These are phyloP conservation scores for Apophysomyces sp. DNA, from an alignment of 371 early-diverging fungal genomes.

Conservation along the genomic window DNA sequence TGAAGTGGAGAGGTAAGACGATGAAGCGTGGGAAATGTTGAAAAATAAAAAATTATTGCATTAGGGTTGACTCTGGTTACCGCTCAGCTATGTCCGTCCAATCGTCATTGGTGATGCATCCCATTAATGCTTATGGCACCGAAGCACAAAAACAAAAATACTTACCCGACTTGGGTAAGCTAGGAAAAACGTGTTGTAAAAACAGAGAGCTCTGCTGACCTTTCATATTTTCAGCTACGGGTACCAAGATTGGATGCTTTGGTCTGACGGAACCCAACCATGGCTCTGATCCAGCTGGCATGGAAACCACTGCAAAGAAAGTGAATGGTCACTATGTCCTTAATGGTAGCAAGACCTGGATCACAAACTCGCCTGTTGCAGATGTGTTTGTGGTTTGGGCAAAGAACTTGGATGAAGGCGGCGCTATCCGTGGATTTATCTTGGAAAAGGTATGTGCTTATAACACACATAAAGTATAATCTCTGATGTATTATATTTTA, in stretches of 20 bases:
- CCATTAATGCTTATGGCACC: constrained; percentile 94
- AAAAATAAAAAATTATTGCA: neutral
- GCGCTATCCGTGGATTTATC: constrained; percentile 92
- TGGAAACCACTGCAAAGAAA: constrained; percentile 91
- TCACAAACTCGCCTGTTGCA: constrained; percentile 97
- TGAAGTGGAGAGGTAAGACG: constrained; percentile 84
- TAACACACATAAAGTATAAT: neutral
- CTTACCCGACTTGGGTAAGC: constrained; percentile 84
- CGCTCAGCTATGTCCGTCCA: constrained; percentile 98
- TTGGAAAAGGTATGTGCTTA: constrained; percentile 82
- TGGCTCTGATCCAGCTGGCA: constrained; percentile 93
- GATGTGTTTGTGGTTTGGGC: constrained; percentile 99
- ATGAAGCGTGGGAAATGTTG: neutral
- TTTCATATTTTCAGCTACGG: constrained; percentile 62
- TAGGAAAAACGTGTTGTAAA: neutral
- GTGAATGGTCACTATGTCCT: constrained; percentile 79
- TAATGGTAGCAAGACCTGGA: constrained; percentile 97
- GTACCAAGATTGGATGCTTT: constrained; percentile 90
- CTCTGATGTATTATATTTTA: neutral
- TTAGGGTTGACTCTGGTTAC: constrained; percentile 93
- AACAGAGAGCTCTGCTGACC: neutral
- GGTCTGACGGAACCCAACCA: constrained; percentile 98
- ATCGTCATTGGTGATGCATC: constrained; percentile 97
- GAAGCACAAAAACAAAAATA: constrained; percentile 90
- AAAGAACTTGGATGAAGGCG: constrained; percentile 79